phyloP scores from a whole-genome alignment of 78 protist genomes.

The Dictyostelium capitatum region DNA sequence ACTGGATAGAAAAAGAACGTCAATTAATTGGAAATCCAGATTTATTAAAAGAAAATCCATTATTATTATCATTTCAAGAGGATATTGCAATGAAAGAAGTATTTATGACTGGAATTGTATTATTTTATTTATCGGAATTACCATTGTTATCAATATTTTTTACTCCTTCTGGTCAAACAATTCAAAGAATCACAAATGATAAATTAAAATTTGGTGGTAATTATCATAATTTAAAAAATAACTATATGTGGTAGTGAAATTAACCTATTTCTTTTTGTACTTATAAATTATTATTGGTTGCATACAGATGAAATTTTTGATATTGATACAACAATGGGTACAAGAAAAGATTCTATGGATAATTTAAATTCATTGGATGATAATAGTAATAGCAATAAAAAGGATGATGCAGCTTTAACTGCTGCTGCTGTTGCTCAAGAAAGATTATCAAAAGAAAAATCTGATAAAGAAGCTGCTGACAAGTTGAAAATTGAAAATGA shows the following conservation, averaged over 20 bases:
- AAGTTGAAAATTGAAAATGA: not conserved
- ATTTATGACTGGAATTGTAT: slow-evolving; percentile 66
- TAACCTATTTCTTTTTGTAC: not conserved
- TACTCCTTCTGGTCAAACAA: slow-evolving; percentile 33
- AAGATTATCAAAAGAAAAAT: not conserved
- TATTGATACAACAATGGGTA: not conserved
- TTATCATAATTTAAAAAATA: not conserved
- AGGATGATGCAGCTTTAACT: not conserved
- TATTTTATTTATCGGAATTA: slow-evolving; percentile 40
- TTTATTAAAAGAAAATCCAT: slow-evolving; percentile 34
- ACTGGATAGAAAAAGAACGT: slow-evolving; percentile 17
- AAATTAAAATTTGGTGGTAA: slow-evolving; percentile 52
- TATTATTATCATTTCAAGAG: slow-evolving; percentile 17
- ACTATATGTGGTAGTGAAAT: no score
- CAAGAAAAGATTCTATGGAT: not conserved
- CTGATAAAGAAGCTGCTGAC: no score
- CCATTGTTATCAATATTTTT: slow-evolving; percentile 6
- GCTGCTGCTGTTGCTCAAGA: not conserved
- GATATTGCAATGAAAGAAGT: not conserved
- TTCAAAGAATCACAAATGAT: slow-evolving; percentile 21
- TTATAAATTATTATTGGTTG: not conserved
- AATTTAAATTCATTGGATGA: not conserved
- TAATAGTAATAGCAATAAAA: not conserved
- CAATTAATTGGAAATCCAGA: not conserved
- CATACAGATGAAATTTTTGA: slow-evolving; percentile 11